Evolutionary conservation across 805 yeast species (phyloP).

Genomic region (Grigorovia jiainica): DNA sequence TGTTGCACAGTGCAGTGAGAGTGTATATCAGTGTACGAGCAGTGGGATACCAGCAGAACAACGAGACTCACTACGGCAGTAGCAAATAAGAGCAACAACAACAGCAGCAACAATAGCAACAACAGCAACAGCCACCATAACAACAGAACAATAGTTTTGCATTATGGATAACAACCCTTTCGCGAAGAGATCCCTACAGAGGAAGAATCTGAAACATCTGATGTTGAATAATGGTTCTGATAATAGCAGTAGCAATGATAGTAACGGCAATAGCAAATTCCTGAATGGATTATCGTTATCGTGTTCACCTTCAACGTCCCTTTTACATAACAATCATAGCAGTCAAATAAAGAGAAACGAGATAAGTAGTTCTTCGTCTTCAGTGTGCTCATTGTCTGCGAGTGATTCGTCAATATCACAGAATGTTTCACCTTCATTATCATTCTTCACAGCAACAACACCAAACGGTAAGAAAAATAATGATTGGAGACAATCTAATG

Average conservation of each 20-base stretch:
- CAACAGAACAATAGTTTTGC: not conserved
- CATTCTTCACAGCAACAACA: not conserved
- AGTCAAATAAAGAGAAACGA: not conserved
- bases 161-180: slow-evolving; percentile 10
- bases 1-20: too few species aligned
- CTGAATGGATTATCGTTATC: too few species aligned
- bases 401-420: not conserved
- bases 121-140: too few species aligned
- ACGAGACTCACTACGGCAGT: too few species aligned
- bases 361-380: not conserved
- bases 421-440: not conserved
- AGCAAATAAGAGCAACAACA: too few species aligned
- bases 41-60: too few species aligned
- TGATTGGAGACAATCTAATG: not conserved
- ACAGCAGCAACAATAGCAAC: too few species aligned
- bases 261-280: too few species aligned
- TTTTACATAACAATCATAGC: too few species aligned
- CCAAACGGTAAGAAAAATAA: too few species aligned
- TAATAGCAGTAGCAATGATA: not conserved
- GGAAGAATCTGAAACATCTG: slow-evolving; percentile 51
- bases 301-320: too few species aligned
- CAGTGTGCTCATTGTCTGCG: not conserved
- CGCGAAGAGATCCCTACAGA: slow-evolving; percentile 40
- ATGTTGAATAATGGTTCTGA: slow-evolving; percentile 26
- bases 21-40: too few species aligned